These are phyloP conservation scores for Termitomyces bulborhizus DNA, from an alignment of 768 basidiomycete genomes.

Conservation along the genomic window DNA sequence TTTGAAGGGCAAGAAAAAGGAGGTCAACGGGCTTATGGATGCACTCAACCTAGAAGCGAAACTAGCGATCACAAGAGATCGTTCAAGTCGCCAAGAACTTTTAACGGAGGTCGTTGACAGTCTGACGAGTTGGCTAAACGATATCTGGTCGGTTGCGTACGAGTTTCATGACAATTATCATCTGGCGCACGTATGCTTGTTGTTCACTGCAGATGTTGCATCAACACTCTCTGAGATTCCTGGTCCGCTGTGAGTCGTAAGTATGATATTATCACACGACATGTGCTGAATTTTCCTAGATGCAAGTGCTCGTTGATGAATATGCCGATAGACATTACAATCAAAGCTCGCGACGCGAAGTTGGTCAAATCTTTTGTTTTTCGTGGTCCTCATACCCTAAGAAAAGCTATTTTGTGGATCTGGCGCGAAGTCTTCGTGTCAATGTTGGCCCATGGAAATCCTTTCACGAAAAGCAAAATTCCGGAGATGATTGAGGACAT, in stretches of 20 bases:
- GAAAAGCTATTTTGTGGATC: conserved; percentile 49
- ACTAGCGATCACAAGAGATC: conserved; percentile 43
- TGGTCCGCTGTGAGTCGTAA: not conserved
- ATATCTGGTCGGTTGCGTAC: conserved; percentile 58
- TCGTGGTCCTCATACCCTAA: conserved; percentile 40
- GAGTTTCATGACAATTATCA: conserved; percentile 49
- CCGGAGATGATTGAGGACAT: conserved; percentile 58
- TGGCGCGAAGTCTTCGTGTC: conserved; percentile 66
- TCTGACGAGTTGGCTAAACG: conserved; percentile 51
- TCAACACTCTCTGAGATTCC: conserved; percentile 25
- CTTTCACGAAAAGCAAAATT: conserved; percentile 23
- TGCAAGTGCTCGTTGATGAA: conserved; percentile 49
- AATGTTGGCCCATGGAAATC: conserved; percentile 35
- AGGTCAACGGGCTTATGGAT: conserved; percentile 46
- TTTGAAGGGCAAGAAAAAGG: conserved; percentile 45
- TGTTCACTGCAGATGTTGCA: conserved; percentile 44
- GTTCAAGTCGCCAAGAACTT: conserved; percentile 49
- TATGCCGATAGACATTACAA: conserved; percentile 37
- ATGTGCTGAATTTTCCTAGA: conserved; percentile 23
- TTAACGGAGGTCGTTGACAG: conserved; percentile 50
- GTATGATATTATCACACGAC: not conserved
- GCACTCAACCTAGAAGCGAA: conserved; percentile 52
- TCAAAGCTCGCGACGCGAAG: conserved; percentile 36
- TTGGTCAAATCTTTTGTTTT: conserved; percentile 43
- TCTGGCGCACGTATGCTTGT: conserved; percentile 49